A percentile compares a stretch with the other conserved stretches of the same genome.
phyloP scores from a whole-genome alignment of 1,139 yeast genomes.

The Kurtzmaniella quercitrusa region DNA sequence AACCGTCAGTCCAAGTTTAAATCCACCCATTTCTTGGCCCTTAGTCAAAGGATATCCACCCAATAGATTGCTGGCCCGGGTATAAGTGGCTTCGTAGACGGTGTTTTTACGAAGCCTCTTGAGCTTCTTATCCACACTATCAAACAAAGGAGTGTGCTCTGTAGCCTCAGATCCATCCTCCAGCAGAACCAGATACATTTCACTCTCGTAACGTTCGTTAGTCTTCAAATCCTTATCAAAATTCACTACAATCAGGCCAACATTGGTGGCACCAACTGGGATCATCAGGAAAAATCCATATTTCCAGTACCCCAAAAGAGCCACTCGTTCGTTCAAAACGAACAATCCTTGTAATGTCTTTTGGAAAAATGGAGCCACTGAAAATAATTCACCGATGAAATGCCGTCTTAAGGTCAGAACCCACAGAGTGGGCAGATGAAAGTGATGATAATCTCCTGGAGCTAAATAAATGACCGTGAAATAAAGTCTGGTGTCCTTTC shows the following conservation, averaged over 20 bases:
- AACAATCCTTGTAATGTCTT: constrained; percentile 80
- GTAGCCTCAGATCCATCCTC: constrained; percentile 6
- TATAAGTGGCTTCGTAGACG: constrained; percentile 92
- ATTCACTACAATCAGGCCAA: constrained; percentile 88
- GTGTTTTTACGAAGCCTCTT: constrained; percentile 62
- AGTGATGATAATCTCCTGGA: constrained; percentile 97
- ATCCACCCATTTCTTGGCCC: constrained; percentile 97
- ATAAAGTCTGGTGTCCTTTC: constrained; percentile 57
- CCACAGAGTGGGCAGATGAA: constrained; percentile 97
- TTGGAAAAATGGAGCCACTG: constrained; percentile 97
- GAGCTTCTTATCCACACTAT: background rate
- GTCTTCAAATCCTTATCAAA: constrained; percentile 91
- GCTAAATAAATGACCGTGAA: constrained; percentile 93
- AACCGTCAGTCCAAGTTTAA: constrained; percentile 91
- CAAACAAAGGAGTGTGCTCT: constrained; percentile 1
- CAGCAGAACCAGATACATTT: constrained; percentile 26
- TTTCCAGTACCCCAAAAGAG: constrained; percentile 92
- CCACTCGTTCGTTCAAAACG: constrained; percentile 91
- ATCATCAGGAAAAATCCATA: constrained; percentile 98
- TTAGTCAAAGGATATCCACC: constrained; percentile 87
- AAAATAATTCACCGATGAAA: constrained; percentile 91
- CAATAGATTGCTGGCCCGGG: constrained; percentile 70
- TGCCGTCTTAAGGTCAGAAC: constrained; percentile 91
- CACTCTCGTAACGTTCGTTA: constrained; percentile 64
- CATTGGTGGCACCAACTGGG: constrained; percentile 99